These are phyloP conservation scores for Flaveria trinervia DNA, from an alignment of 129 eudicot species.

Conservation along the genomic window DNA sequence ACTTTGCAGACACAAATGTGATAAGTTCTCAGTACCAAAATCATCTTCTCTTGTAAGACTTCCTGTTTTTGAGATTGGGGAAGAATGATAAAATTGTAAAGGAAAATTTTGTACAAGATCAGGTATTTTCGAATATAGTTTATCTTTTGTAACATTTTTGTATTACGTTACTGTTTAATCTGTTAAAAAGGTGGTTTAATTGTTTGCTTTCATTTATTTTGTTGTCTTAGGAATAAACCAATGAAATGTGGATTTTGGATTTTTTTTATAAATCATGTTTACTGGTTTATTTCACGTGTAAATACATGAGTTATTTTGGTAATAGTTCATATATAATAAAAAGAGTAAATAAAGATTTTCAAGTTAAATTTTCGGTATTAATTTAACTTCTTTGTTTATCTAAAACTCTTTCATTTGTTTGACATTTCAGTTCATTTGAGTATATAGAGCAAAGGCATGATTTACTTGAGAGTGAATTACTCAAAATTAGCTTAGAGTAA, in stretches of 20 bases:
- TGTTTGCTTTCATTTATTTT: background rate
- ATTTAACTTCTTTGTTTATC: no score
- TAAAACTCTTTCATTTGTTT: no score
- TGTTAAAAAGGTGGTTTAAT: background rate
- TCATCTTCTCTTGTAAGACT: constrained; percentile 38
- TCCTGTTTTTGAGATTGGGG: constrained; percentile 62
- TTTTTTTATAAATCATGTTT: background rate
- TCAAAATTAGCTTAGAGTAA: no score
- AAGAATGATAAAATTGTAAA: constrained; percentile 28
- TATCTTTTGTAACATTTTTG: background rate
- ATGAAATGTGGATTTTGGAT: background rate
- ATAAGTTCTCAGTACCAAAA: constrained; percentile 18
- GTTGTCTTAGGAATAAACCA: background rate
- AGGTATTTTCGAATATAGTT: background rate
- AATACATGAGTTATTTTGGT: no score
- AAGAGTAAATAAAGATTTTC: no score
- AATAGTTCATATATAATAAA: no score
- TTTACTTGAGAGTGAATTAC: no score
- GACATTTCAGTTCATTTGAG: no score
- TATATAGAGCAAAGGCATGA: no score
- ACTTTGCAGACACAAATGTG: constrained; percentile 37
- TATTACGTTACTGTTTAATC: background rate
- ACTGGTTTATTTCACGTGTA: no score
- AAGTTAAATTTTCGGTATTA: no score
- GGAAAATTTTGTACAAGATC: background rate